These are phyloP conservation scores for Hawksworthiomyces lignivorus DNA, from an alignment of 2,329 filamentous ascomycete genomes.

Conservation along the genomic window DNA sequence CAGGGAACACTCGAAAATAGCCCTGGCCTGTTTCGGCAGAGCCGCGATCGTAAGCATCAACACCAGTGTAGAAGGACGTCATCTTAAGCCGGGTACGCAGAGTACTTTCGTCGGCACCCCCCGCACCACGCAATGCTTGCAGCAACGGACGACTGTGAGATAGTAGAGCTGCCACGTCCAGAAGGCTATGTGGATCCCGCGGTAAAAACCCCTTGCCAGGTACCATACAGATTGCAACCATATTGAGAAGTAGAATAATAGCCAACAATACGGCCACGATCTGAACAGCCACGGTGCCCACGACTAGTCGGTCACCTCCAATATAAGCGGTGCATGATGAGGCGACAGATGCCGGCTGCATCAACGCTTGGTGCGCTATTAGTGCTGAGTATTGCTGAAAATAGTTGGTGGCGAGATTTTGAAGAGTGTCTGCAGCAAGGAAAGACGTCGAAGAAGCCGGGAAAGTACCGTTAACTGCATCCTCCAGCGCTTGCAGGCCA, in stretches of 20 bases:
- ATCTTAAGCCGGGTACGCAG: slow-evolving; percentile 21
- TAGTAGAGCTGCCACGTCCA: slow-evolving; percentile 28
- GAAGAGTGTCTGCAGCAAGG: slow-evolving; percentile 18
- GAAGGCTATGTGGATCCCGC: slow-evolving; percentile 25
- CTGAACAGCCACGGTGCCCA: slow-evolving; percentile 23
- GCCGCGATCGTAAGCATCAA: slow-evolving; percentile 26
- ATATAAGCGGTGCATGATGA: slow-evolving; percentile 19
- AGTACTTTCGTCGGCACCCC: slow-evolving; percentile 22
- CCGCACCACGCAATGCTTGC: slow-evolving; percentile 26
- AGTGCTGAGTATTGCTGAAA: slow-evolving; percentile 28
- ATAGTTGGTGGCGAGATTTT: slow-evolving; percentile 22
- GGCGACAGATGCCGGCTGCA: slow-evolving; percentile 16
- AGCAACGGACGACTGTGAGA: slow-evolving; percentile 28
- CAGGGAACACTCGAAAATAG: slow-evolving; percentile 20
- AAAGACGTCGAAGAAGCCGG: slow-evolving; percentile 19
- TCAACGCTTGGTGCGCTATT: slow-evolving; percentile 24
- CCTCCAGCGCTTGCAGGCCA: slow-evolving; percentile 18
- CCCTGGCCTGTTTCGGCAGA: slow-evolving; percentile 17
- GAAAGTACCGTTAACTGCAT: slow-evolving; percentile 13
- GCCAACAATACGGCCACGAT: slow-evolving; percentile 23
- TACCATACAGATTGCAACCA: slow-evolving; percentile 17
- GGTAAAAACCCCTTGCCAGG: slow-evolving; percentile 28
- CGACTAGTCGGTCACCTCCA: slow-evolving; percentile 24
- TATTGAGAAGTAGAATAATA: slow-evolving; percentile 19
- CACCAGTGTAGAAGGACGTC: slow-evolving; percentile 24